Base-by-base conservation (phyloP, 139 green algal species). In the Desmodesmus armatus region DNA sequence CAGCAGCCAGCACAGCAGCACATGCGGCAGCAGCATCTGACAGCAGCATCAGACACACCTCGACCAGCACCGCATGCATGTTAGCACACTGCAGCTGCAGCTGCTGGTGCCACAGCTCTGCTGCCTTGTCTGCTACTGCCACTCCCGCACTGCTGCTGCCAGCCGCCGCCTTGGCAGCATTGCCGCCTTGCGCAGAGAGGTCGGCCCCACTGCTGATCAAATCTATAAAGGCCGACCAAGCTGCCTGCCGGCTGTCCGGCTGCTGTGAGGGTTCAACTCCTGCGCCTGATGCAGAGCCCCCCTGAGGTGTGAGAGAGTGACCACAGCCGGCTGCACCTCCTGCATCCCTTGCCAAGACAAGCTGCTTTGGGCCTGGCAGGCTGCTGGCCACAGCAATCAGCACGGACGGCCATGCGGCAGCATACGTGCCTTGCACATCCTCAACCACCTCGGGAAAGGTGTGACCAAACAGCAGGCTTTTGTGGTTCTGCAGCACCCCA, bases 391-490 rank as follows among this genome's bases (percentile, higher is more conserved):
- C 77, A 35, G 88, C 88, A 21, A 88, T 75, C 35, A 94, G 84
- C 40, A 86, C 91, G 3, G 89, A 65, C 7, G 87, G 84, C 60
- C 84, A 91, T 4, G 87, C 90, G 3, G 82, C 75, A 2, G 86
- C 78, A 29, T 92, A 92, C 7, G 37, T 80, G 37, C 77, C 94
- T 51, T 40, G 80, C 70, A 72, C 67, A 29, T 37, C 43, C 21
- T 55, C 81, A 19, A 82, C 73, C 2, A 70, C 53, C 39, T 69
- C 74, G 19, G 35, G 39, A 23, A 29, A 35, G 15, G 44, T 60
- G n/a, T 79, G 44, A 2, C 72, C 67, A 39, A 92, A 90, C 17
- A 95, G 88, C 47, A 79, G 78, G 29, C 87, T 88, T 4, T 67
- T 84, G 88, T 94, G 92, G 13, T 66, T 62, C 3, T 76, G 51